Evolutionary conservation across 306 rosid species (phyloP).

Genomic region (Gastrolobium bilobum): DNA sequence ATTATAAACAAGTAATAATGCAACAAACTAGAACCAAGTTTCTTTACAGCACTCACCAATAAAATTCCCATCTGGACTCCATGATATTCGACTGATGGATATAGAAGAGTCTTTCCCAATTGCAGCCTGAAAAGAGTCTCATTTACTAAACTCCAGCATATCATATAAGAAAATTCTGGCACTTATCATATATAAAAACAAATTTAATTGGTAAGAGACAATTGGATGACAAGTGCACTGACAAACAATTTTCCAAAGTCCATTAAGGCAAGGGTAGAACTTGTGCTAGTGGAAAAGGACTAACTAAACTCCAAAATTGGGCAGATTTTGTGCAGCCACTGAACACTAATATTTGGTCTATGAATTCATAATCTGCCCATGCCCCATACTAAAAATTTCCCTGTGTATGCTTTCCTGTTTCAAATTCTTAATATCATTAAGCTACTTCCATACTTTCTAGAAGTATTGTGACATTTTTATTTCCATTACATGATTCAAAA

Average conservation of each 20-base stretch:
- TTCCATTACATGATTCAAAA: background rate
- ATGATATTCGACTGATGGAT: slow-evolving; percentile 71
- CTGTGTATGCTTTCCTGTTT: background rate
- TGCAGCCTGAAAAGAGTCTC: slow-evolving; percentile 60
- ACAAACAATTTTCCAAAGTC: slow-evolving; percentile 7
- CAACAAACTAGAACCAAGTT: slow-evolving; percentile 4
- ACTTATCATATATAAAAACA: slow-evolving; percentile 5
- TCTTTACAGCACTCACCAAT: slow-evolving; percentile 62
- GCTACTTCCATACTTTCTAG: background rate
- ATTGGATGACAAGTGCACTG: background rate
- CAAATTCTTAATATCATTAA: background rate
- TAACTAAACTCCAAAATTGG: background rate
- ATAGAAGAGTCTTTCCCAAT: slow-evolving; percentile 54
- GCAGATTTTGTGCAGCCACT: slow-evolving; percentile 3
- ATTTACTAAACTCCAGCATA: slow-evolving; percentile 26
- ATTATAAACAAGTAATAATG: slow-evolving; percentile 27
- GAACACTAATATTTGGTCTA: background rate
- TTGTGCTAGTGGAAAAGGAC: background rate
- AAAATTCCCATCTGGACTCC: slow-evolving; percentile 79
- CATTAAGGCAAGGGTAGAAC: slow-evolving; percentile 15
- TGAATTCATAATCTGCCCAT: background rate
- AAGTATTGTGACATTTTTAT: background rate
- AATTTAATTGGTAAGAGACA: slow-evolving; percentile 23
- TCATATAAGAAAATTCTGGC: slow-evolving; percentile 33
- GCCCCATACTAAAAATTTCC: background rate